Percentiles rank a stretch among this genome's conserved stretches.
Conservation (phyloP, 768 basidiomycete species). For the Suillus tomentosus region DNA sequence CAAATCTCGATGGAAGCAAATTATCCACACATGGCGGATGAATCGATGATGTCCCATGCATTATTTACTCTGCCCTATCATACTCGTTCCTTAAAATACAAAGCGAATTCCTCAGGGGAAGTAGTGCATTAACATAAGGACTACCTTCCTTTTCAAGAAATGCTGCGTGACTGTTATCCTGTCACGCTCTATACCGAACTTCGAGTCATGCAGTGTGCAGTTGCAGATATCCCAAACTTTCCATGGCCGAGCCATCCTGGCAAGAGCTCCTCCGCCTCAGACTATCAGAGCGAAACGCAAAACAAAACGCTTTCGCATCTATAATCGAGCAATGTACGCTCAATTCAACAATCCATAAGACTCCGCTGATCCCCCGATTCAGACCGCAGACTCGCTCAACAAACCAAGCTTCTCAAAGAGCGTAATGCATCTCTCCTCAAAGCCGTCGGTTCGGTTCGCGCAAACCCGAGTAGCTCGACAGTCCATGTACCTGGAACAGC, state of each 20-base stretch:
- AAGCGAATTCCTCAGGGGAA: neutral
- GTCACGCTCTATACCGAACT: conserved; percentile 3
- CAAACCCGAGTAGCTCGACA: conserved; percentile 62
- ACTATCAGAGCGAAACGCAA: conserved; percentile 81
- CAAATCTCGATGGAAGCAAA: neutral
- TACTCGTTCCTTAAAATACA: neutral
- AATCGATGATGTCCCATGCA: neutral
- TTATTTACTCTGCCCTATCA: neutral
- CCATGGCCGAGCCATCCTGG: conserved; percentile 83
- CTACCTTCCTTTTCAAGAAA: neutral
- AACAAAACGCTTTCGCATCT: conserved; percentile 77
- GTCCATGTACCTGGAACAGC: conserved; percentile 56
- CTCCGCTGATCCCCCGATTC: conserved; percentile 17
- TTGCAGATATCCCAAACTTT: neutral
- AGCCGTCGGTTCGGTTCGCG: conserved; percentile 74
- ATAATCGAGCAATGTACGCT: conserved; percentile 87
- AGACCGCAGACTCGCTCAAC: conserved; percentile 89
- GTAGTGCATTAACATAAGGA: neutral
- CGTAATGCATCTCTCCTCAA: conserved; percentile 87
- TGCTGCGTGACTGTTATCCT: conserved; percentile 1
- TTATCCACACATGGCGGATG: neutral
- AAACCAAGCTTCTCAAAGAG: conserved; percentile 89
- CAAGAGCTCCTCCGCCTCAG: conserved; percentile 80
- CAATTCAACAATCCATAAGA: conserved; percentile 9
- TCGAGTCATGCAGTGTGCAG: neutral